Conservation (phyloP, 306 rosid genomes). For the Luffa aegyptiaca region DNA sequence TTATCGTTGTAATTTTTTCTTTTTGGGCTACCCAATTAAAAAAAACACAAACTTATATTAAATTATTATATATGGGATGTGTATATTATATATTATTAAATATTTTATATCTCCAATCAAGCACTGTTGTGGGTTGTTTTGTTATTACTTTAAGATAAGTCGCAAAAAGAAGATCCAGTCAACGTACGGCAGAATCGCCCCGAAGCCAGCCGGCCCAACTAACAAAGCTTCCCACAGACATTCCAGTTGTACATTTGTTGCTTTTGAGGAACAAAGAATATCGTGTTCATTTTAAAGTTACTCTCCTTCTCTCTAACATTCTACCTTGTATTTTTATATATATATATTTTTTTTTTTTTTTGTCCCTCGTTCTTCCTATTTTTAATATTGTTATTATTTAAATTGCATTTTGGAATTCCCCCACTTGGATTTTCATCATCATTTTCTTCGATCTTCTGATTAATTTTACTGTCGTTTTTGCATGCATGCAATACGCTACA, state of each 20-base stretch:
- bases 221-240: constrained; percentile 4
- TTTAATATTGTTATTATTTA: no score
- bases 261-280: constrained; percentile 10
- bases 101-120: no score
- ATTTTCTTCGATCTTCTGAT: not conserved
- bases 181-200: constrained; percentile 10
- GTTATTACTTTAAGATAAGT: constrained; percentile 11
- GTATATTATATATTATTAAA: not conserved
- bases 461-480: not conserved
- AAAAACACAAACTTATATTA: no score
- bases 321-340: not conserved
- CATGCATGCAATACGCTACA: constrained; percentile 6
- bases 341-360: not conserved
- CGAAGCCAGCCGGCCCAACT: not conserved
- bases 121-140: not conserved
- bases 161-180: constrained; percentile 5
- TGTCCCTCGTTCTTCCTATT: not conserved
- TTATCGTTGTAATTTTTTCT: not conserved
- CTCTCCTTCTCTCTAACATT: not conserved
- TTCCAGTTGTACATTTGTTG: constrained; percentile 9
- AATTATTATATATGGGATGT: no score
- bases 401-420: not conserved
- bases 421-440: not conserved
- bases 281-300: not conserved
- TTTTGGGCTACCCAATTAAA: not conserved